phyloP scores from a whole-genome alignment of 169 alveolate genomes.

The Plasmodium ovale region DNA sequence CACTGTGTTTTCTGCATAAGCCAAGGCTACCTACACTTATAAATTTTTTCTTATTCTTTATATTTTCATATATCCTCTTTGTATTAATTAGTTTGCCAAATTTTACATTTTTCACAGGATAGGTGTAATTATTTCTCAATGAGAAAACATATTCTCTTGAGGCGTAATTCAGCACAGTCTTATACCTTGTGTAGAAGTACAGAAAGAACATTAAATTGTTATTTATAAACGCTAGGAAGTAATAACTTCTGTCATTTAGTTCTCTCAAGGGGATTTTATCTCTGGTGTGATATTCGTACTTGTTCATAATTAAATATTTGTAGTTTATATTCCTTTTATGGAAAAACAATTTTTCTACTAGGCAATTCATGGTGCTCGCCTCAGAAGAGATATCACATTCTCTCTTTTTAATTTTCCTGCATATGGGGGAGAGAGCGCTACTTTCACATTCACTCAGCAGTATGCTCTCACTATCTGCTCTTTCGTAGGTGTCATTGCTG shows the following conservation, averaged over 20 bases:
- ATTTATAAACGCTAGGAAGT: conserved; percentile 55
- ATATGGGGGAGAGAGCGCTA: too few species aligned
- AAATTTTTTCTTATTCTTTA: conserved; percentile 21
- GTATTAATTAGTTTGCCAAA: conserved; percentile 5
- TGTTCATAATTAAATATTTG: conserved; percentile 49
- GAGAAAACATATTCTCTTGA: conserved; percentile 16
- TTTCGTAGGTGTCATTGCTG: neutral
- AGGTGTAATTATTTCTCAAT: conserved; percentile 27
- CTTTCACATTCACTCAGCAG: too few species aligned
- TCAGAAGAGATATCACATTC: conserved; percentile 4
- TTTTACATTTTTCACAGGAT: conserved; percentile 35
- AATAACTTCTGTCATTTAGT: conserved; percentile 53
- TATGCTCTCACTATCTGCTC: neutral
- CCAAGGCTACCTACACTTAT: neutral
- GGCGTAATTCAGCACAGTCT: conserved; percentile 21
- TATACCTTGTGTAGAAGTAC: conserved; percentile 66
- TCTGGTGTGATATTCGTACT: conserved; percentile 38
- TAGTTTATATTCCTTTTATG: conserved; percentile 54
- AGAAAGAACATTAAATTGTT: conserved; percentile 49
- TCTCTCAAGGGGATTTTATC: conserved; percentile 12
- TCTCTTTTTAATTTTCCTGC: neutral
- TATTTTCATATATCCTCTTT: conserved; percentile 11
- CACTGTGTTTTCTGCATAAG: neutral
- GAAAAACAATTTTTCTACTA: conserved; percentile 5
- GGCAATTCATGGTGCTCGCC: neutral